Base-by-base conservation (phyloP, 1,284 basidiomycete genomes). In the Phellopilus nigrolimitatus region DNA sequence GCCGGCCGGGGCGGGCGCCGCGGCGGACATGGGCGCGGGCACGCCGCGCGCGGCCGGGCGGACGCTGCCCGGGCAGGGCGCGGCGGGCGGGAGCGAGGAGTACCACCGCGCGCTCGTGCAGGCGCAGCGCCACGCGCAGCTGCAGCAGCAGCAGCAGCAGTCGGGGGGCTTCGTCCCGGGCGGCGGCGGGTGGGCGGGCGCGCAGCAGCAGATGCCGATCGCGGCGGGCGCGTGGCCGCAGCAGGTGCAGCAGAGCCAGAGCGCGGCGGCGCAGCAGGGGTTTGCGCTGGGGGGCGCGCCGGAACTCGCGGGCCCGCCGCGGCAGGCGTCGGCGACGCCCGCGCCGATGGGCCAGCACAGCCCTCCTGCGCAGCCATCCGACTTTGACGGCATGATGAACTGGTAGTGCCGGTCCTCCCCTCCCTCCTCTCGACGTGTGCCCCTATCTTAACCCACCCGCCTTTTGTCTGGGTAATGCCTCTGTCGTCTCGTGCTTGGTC, bases 1-100 rank as follows among this genome's bases (percentile, higher is more conserved):
- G 37, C 85, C 85, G 19, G 79, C 82, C 15, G 83, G 87, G 50
- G 70, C 52, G 4, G 54, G 73, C 27, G 71, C 71, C 4, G 71
- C 76, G 45, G 76, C 80, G 19, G 82, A 84, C 0, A 74, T 82
- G 21, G 51, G 51, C 12, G 44, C n/a, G 4, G 48, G 40, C 68
- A 78, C 78, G 40, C 75, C 79, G 31, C 72, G 75, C 33, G 64
- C 65, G 21, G 46, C 33, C 57, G 68, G 30, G 68, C 72, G 48
- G 75, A 80, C 31, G 79, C 82, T 40, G 77, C 76, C 57, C 73
- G 78, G 62, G 67, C 79, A 59, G 68, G 73, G 67, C 61, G 64
- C 68, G 58, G 48, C 59, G 64, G 59, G 62, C 56, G 70, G 64
- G 27, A 66, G 66, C 40, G 64, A 61, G 27, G 64, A 65, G 36